phyloP scores from a whole-genome alignment of 768 basidiomycete genomes.

The Pleurotus eryngii region DNA sequence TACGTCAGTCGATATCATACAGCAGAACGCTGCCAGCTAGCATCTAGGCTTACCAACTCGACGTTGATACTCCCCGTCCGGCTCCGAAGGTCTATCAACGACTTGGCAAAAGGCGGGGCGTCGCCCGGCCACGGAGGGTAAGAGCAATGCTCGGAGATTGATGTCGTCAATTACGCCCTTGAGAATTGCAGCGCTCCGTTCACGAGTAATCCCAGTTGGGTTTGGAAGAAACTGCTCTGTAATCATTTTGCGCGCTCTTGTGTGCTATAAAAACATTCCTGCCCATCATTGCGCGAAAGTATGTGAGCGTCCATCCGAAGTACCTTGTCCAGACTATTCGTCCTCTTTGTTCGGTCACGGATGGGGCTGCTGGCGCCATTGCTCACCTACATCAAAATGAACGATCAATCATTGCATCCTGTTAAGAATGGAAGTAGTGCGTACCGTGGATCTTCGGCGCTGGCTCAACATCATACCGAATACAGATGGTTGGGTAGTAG shows the following conservation, averaged over 20 bases:
- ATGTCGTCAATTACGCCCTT: constrained; percentile 8
- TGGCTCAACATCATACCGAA: background rate
- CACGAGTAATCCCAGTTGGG: constrained; percentile 6
- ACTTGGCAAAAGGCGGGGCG: constrained; percentile 8
- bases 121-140: constrained; percentile 11
- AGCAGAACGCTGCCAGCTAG: background rate
- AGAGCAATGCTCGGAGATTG: constrained; percentile 11
- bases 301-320: background rate
- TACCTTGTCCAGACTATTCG: constrained; percentile 7
- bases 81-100: constrained; percentile 13
- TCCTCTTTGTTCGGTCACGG: background rate
- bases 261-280: background rate
- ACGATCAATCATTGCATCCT: background rate
- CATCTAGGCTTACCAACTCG: constrained; percentile 12
- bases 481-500: background rate
- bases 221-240: constrained; percentile 14
- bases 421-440: background rate
- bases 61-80: constrained; percentile 11
- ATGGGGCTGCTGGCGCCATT: background rate
- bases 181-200: constrained; percentile 4
- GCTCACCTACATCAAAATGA: background rate
- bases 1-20: background rate
- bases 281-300: background rate
- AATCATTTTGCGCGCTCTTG: background rate
- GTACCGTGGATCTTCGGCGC: background rate